Evolutionary conservation across 1,284 basidiomycete genomes (phyloP).

Genomic region (Cryptococcus sp.): DNA sequence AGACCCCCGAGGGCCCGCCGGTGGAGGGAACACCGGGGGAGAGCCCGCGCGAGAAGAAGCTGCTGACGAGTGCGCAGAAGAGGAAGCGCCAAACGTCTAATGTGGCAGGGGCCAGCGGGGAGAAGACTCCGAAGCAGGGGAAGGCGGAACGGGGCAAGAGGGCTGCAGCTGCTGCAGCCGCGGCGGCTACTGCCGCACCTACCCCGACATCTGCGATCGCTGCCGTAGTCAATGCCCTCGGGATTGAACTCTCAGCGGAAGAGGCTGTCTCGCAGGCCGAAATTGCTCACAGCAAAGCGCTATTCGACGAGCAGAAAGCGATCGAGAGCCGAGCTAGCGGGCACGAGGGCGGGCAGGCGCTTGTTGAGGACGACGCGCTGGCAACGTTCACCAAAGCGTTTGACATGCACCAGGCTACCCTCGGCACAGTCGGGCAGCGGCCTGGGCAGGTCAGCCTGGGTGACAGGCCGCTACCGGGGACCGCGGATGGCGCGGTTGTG

Average conservation of each 20-base stretch:
- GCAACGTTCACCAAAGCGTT: slow-evolving; percentile 10
- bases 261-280: slow-evolving; percentile 16
- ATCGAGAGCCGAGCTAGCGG: not conserved
- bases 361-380: slow-evolving; percentile 4
- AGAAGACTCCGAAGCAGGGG: slow-evolving; percentile 14
- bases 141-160: slow-evolving; percentile 15
- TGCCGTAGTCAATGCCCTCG: slow-evolving; percentile 16
- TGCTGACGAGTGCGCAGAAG: slow-evolving; percentile 9
- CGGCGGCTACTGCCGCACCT: not conserved
- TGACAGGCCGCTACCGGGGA: not conserved
- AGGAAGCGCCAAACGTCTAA: slow-evolving; percentile 21
- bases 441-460: not conserved
- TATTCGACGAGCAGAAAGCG: slow-evolving; percentile 22
- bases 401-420: slow-evolving; percentile 13
- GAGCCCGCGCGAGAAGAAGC: slow-evolving; percentile 4
- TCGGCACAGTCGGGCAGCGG: not conserved
- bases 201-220: not conserved
- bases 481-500: not conserved
- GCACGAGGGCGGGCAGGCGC: not conserved
- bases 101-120: slow-evolving; percentile 1
- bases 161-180: not conserved
- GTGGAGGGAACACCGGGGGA: slow-evolving; percentile 13
- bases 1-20: slow-evolving; percentile 22
- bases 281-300: slow-evolving; percentile 16
- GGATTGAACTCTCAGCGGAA: slow-evolving; percentile 20